Percentiles rank a stretch among this genome's conserved stretches.
Evolutionary conservation across 73 alveolate genomes (phyloP).

Genomic region (Paramecium primaurelia): DNA sequence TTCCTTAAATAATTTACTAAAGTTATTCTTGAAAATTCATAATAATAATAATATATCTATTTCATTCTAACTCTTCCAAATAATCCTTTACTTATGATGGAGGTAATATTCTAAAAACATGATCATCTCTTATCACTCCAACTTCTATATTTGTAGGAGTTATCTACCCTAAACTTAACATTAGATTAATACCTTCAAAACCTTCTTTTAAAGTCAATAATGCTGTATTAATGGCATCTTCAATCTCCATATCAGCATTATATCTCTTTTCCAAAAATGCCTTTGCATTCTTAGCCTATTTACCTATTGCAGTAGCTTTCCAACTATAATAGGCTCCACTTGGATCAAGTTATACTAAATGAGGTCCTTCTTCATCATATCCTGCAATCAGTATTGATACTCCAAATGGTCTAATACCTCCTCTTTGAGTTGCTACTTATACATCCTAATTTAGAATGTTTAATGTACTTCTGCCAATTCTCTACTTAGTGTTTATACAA

Average conservation of each 20-base stretch:
- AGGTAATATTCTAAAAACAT: constrained; percentile 71
- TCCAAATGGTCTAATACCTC: constrained; percentile 97
- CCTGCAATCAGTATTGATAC: constrained; percentile 90
- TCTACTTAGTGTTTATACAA: constrained; percentile 79
- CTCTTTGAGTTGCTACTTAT: constrained; percentile 90
- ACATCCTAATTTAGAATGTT: constrained; percentile 43
- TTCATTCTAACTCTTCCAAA: constrained; percentile 81
- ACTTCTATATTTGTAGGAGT: constrained; percentile 73
- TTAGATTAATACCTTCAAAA: constrained; percentile 74
- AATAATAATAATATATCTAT: background rate
- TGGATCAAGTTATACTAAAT: constrained; percentile 87
- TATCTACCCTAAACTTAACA: background rate
- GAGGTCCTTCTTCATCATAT: constrained; percentile 92
- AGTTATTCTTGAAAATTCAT: background rate
- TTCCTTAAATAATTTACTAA: background rate
- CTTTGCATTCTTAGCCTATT: constrained; percentile 83
- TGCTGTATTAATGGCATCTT: constrained; percentile 94
- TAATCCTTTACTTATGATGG: constrained; percentile 78
- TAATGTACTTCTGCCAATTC: constrained; percentile 69
- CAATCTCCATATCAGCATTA: constrained; percentile 82
- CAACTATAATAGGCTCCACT: constrained; percentile 90
- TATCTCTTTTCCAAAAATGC: constrained; percentile 91
- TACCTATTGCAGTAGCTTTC: constrained; percentile 95
- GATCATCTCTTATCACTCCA: constrained; percentile 75
- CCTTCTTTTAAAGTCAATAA: constrained; percentile 86